Evolutionary conservation across 1,284 basidiomycete species (phyloP).

Genomic region (Cutaneotrichosporon cyanovorans): DNA sequence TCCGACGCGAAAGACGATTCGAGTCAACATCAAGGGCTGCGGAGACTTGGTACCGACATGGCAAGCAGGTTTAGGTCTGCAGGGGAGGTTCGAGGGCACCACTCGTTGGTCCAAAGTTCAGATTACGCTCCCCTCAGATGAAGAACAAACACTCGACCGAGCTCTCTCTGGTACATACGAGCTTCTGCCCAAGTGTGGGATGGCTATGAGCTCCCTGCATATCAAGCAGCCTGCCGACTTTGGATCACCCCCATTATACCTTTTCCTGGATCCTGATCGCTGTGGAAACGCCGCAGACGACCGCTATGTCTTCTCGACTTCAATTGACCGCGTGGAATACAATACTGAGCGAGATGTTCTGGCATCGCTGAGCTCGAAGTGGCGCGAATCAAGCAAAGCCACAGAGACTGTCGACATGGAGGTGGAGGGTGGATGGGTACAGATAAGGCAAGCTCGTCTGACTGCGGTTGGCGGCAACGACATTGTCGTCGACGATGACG

Average conservation of each 20-base stretch:
- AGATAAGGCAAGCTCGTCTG: slow-evolving; percentile 24
- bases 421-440: slow-evolving; percentile 60
- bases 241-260: slow-evolving; percentile 59
- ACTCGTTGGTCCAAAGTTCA: slow-evolving; percentile 61
- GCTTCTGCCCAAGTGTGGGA: slow-evolving; percentile 78
- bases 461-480: slow-evolving; percentile 31
- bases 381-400: slow-evolving; percentile 62
- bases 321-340: slow-evolving; percentile 67
- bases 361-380: slow-evolving; percentile 61
- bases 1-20: slow-evolving; percentile 56
- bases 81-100: slow-evolving; percentile 59
- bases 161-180: slow-evolving; percentile 71
- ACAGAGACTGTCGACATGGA: slow-evolving; percentile 52
- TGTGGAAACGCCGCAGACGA: slow-evolving; percentile 66
- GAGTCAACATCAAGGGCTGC: slow-evolving; percentile 58
- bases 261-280: slow-evolving; percentile 77
- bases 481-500: slow-evolving; percentile 26
- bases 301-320: slow-evolving; percentile 72
- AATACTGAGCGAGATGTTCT: slow-evolving; percentile 69
- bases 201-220: slow-evolving; percentile 79
- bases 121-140: slow-evolving; percentile 54
- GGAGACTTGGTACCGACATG: slow-evolving; percentile 73
- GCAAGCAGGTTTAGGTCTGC: slow-evolving; percentile 75
- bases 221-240: slow-evolving; percentile 46
- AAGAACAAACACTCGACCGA: slow-evolving; percentile 59